Conservation (phyloP, 116 monocot genomes). For the Phalaenopsis hybrid region DNA sequence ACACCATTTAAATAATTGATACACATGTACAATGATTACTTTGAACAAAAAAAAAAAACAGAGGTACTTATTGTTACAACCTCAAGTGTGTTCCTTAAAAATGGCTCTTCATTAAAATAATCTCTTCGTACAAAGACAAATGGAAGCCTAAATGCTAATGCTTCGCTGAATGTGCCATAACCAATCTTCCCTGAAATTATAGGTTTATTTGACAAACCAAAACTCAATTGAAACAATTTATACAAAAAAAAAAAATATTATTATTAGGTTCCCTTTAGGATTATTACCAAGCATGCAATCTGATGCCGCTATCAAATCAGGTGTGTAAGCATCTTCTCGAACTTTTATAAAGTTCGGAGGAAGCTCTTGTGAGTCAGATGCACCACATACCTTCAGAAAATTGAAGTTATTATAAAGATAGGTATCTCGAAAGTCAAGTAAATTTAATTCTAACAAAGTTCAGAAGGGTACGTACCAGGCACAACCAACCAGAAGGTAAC, state of each 20-base stretch:
- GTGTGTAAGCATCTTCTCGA: constrained; percentile 88
- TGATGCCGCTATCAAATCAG: constrained; percentile 92
- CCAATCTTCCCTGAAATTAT: constrained; percentile 82
- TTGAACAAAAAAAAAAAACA: neutral
- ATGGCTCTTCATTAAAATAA: constrained; percentile 99
- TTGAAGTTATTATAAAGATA: neutral
- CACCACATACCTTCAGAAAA: constrained; percentile 81
- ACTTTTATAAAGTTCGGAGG: constrained; percentile 91
- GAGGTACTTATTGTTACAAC: constrained; percentile 20
- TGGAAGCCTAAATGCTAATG: constrained; percentile 86
- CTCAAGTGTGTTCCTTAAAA: constrained; percentile 98
- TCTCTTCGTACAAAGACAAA: constrained; percentile 97
- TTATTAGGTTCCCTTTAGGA: neutral
- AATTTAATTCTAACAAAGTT: constrained; percentile 1
- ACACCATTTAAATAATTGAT: neutral
- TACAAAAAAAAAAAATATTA: neutral
- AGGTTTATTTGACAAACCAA: constrained; percentile 2
- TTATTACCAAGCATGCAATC: constrained; percentile 98
- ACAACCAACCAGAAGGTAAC: constrained; percentile 85
- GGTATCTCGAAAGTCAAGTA: neutral
- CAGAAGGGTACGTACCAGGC: constrained; percentile 51
- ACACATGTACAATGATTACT: neutral
- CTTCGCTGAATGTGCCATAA: constrained; percentile 94
- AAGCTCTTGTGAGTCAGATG: constrained; percentile 77
- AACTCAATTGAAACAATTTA: neutral